Base-by-base conservation (phyloP, 257 asterid species). In the Nicotiana undulata region DNA sequence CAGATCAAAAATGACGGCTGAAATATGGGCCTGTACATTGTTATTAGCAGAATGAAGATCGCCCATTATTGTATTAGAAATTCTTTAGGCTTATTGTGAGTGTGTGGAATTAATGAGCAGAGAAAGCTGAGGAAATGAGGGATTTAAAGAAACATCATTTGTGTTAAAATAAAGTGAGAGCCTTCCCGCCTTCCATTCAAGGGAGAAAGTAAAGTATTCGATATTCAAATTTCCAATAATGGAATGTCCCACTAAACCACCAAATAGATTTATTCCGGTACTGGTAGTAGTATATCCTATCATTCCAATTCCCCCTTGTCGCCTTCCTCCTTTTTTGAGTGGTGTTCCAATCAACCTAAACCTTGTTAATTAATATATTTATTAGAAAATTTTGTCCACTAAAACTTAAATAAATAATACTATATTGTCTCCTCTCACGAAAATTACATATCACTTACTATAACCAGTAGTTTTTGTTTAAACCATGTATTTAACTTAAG, bases 1-100 rank as follows among this genome's bases (percentile, higher is more conserved):
- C 91, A 94, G 89, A 93, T 91, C 98, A 84, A 94, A 91, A 44
- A 93, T 91, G 76, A 94, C 92, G 70, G 98, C 96, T 17, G 88
- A 83, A 56, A 79, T 44, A 24, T 51, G 85, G 72, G 88, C 76
- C 63, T 68, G 56, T 16, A 53, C 34, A 60, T 15, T 20, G 1
- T 18, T 10, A 9, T 20, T 5, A 44, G 67, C 79, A 56, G 61
- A 59, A 24, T 56, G 26, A 63, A 72, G 44, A 61, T 74, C 84
- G 29, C 74, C 51, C 84, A 81, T 81, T 22, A 8, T 55, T 79
- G 22, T 5, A 20, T 40, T 1, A 11, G 20, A 37, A 29, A 37
- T 20, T 9, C 6, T 3, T 20, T n/a, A 68, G 56, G 32, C 56
- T n/a, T 70, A 17, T 6, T 68, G 29, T 44, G 59, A 22, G 0